Evolutionary conservation across 441 rosid genomes (phyloP).

Genomic region (Croton laevigatus): DNA sequence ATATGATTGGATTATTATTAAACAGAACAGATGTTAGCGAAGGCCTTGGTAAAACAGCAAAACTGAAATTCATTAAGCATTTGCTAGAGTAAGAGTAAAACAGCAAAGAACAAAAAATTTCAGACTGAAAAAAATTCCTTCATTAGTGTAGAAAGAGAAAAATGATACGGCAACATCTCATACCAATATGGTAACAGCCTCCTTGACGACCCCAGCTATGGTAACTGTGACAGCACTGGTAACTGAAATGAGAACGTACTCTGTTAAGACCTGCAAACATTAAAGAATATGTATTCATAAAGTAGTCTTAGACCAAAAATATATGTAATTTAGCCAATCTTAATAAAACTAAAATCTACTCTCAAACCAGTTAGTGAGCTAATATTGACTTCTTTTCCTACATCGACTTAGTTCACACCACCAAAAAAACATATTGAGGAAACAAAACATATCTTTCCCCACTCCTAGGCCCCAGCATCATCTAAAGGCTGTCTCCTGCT

Average conservation of each 20-base stretch:
- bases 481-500: background rate
- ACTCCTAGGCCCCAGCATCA: background rate
- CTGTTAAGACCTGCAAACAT: constrained; percentile 77
- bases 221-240: constrained; percentile 98
- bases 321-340: background rate
- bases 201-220: constrained; percentile 97
- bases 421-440: background rate
- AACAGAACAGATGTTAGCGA: background rate
- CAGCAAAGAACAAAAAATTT: background rate
- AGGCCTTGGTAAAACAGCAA: background rate
- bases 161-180: constrained; percentile 14
- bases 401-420: background rate
- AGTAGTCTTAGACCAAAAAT: background rate
- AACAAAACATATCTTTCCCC: background rate
- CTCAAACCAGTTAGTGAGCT: background rate
- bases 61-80: background rate
- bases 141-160: background rate
- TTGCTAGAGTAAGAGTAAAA: background rate
- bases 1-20: constrained; percentile 15
- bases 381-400: background rate
- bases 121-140: constrained; percentile 1
- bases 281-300: constrained; percentile 13
- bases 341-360: background rate
- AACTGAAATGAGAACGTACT: constrained; percentile 86
- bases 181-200: constrained; percentile 97